Evolutionary conservation across 106 monocot species (phyloP).

Genomic region (Phalaenopsis equestris): DNA sequence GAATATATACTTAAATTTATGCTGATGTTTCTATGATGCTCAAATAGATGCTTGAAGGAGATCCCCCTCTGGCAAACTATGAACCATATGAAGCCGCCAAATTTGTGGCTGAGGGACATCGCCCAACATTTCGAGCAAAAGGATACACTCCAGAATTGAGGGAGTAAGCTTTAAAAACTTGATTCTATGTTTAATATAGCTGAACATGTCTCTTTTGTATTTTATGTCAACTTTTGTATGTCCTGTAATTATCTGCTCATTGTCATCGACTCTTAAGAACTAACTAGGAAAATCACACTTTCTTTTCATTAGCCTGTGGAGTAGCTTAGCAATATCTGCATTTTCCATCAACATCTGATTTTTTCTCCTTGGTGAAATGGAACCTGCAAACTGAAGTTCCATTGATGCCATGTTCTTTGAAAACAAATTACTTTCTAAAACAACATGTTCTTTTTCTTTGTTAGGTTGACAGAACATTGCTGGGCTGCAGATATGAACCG

Average conservation of each 20-base stretch:
- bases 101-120: slow-evolving; percentile 65
- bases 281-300: too few species aligned
- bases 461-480: slow-evolving; percentile 69
- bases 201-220: background rate
- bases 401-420: background rate
- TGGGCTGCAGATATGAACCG: slow-evolving; percentile 73
- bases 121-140: slow-evolving; percentile 70
- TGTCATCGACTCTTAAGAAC: too few species aligned
- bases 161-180: slow-evolving; percentile 40
- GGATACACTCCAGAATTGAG: slow-evolving; percentile 54
- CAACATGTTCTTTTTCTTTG: background rate
- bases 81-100: slow-evolving; percentile 98
- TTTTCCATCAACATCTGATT: background rate
- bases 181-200: background rate
- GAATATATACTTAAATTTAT: background rate
- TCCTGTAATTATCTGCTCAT: too few species aligned
- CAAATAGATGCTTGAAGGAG: slow-evolving; percentile 91
- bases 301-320: too few species aligned
- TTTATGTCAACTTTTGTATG: too few species aligned
- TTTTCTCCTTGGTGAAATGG: slow-evolving; percentile 1
- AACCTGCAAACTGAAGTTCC: background rate
- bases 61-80: slow-evolving; percentile 71
- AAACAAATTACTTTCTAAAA: background rate
- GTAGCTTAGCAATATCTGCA: background rate
- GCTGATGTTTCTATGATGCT: background rate